Conservation (phyloP, 352 stramenopile genomes). For the Phytophthora macrochlamydospora region DNA sequence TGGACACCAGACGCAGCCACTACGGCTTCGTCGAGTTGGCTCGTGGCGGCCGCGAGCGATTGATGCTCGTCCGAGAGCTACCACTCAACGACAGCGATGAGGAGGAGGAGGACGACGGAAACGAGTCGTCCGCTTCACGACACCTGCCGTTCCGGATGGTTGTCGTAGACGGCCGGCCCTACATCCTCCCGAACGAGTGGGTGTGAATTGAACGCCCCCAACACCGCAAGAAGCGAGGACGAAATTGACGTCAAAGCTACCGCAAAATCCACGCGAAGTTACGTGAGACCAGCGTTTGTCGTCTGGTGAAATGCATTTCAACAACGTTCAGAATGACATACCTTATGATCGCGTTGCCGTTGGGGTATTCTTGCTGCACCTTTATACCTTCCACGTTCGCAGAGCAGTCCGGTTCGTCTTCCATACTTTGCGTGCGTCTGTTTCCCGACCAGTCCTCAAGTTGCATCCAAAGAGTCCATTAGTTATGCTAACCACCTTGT, state of each 20-base stretch:
- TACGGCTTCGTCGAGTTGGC: constrained; percentile 15
- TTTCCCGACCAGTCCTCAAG: background rate
- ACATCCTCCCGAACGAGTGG: constrained; percentile 27
- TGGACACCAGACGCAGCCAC: constrained; percentile 4
- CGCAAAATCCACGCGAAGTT: background rate
- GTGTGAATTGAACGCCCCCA: constrained; percentile 10
- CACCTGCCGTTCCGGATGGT: constrained; percentile 24
- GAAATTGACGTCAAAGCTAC: background rate
- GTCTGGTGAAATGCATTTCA: background rate
- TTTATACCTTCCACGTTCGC: background rate
- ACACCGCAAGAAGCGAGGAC: constrained; percentile 6
- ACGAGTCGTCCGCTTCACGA: background rate
- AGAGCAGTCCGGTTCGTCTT: background rate
- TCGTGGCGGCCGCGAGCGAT: constrained; percentile 12
- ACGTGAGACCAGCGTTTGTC: background rate
- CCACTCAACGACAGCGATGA: constrained; percentile 19
- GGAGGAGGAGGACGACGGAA: background rate
- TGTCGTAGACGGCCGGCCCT: constrained; percentile 3
- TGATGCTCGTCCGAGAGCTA: constrained; percentile 14
- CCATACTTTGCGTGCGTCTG: background rate
- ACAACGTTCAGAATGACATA: too few relatives aligned
- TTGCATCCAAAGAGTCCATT: background rate
- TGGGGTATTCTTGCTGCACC: background rate
- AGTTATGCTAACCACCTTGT: background rate
- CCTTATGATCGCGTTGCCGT: background rate